Conservation (phyloP, 2,329 filamentous ascomycete species). For the Hypoxylon sp. region DNA sequence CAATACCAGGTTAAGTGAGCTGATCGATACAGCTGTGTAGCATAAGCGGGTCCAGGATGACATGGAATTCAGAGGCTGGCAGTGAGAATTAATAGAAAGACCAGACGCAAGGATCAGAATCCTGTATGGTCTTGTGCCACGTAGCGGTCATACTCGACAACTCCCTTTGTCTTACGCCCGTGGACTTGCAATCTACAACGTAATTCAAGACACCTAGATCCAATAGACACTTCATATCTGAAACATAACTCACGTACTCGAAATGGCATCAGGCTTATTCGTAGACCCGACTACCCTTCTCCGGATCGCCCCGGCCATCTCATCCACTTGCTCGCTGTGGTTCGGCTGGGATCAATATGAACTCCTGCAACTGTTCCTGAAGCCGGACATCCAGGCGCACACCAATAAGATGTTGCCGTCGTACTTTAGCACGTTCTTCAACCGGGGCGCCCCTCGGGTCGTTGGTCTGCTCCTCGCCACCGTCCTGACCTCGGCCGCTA, state of each 20-base stretch:
- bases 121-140: no score
- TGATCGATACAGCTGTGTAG: no score
- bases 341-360: constrained; percentile 31
- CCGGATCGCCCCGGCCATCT: constrained; percentile 17
- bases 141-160: no score
- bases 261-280: not conserved
- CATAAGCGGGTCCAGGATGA: no score
- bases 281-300: constrained; percentile 1
- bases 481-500: constrained; percentile 6
- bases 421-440: constrained; percentile 27
- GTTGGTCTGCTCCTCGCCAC: constrained; percentile 22
- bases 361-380: constrained; percentile 16
- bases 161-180: no score
- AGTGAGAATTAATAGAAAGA: no score
- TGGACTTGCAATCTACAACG: not conserved
- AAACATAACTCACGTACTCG: not conserved
- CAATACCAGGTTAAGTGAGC: no score
- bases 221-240: not conserved
- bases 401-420: constrained; percentile 19
- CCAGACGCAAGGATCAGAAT: no score
- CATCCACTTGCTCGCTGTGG: constrained; percentile 23
- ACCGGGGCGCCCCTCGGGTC: constrained; percentile 11
- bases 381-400: constrained; percentile 1
- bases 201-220: not conserved
- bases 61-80: no score